These are phyloP conservation scores for Gynostemma pentaphyllum DNA, from an alignment of 306 rosid species.

Conservation along the genomic window DNA sequence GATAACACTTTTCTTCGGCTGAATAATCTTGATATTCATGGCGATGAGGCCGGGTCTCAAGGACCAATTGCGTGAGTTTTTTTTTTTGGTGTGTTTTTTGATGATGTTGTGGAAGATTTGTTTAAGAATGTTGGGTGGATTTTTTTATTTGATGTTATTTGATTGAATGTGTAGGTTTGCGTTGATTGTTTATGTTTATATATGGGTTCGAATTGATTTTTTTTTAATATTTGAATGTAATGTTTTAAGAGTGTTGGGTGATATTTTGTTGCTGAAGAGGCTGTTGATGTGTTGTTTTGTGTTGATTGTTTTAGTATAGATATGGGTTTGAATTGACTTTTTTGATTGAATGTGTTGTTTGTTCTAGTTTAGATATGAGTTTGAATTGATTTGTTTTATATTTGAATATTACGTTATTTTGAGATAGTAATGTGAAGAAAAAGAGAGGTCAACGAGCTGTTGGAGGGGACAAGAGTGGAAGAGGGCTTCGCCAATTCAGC, in stretches of 20 bases:
- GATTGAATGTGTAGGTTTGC: not conserved
- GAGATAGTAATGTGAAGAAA: slow-evolving; percentile 66
- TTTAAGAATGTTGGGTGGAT: not conserved
- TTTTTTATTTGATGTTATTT: not conserved
- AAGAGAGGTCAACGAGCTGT: slow-evolving; percentile 93
- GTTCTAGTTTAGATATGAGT: not conserved
- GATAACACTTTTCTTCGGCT: slow-evolving; percentile 48
- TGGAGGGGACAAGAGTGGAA: slow-evolving; percentile 90
- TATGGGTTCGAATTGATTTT: slow-evolving; percentile 4
- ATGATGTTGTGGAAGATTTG: not conserved
- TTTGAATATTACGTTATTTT: slow-evolving; percentile 13
- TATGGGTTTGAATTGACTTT: too few species aligned
- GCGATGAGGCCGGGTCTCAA: slow-evolving; percentile 79
- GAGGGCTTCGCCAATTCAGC: slow-evolving; percentile 98
- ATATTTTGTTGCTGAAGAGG: too few species aligned
- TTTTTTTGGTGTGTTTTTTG: not conserved
- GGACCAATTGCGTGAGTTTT: slow-evolving; percentile 57
- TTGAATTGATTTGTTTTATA: slow-evolving; percentile 7
- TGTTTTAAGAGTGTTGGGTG: too few species aligned
- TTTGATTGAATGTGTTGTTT: too few species aligned
- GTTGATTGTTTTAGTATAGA: too few species aligned
- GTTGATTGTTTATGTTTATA: not conserved
- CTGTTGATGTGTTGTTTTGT: too few species aligned
- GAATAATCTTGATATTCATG: slow-evolving; percentile 59
- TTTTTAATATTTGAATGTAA: slow-evolving; percentile 12